phyloP scores from a whole-genome alignment of 768 basidiomycete genomes.

The Collybiopsis confluens region DNA sequence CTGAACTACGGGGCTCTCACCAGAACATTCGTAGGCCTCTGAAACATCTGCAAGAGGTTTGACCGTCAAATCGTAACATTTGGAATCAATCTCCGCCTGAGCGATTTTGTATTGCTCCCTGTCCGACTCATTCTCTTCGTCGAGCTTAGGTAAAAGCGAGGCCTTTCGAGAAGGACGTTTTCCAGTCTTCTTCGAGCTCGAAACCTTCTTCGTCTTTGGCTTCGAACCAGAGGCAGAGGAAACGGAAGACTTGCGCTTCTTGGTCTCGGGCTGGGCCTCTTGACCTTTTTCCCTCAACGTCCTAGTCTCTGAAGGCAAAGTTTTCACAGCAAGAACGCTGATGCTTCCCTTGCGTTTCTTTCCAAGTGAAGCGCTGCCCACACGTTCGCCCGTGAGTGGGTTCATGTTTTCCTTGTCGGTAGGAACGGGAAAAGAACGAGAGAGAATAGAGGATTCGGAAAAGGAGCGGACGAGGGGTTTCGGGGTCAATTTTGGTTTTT shows the following conservation, averaged over 20 bases:
- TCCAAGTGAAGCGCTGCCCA: constrained; percentile 35
- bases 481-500: constrained; percentile 18
- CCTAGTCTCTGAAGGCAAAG: constrained; percentile 33
- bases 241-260: constrained; percentile 56
- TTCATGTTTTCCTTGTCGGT: constrained; percentile 78
- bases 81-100: constrained; percentile 62
- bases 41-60: constrained; percentile 74
- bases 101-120: constrained; percentile 26
- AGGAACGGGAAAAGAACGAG: constrained; percentile 29
- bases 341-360: constrained; percentile 61
- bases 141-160: constrained; percentile 61
- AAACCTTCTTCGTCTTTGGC: constrained; percentile 28
- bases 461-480: constrained; percentile 22
- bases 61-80: constrained; percentile 78
- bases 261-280: constrained; percentile 40
- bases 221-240: constrained; percentile 15
- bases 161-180: constrained; percentile 40
- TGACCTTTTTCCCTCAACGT: constrained; percentile 29
- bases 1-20: constrained; percentile 22
- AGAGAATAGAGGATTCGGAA: constrained; percentile 23
- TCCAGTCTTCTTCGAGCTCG: constrained; percentile 30
- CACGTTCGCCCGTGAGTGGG: constrained; percentile 65
- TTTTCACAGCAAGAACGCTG: constrained; percentile 51
- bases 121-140: constrained; percentile 40
- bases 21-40: constrained; percentile 50